Conservation (phyloP, 768 basidiomycete genomes). For the Gyrodon lividus region DNA sequence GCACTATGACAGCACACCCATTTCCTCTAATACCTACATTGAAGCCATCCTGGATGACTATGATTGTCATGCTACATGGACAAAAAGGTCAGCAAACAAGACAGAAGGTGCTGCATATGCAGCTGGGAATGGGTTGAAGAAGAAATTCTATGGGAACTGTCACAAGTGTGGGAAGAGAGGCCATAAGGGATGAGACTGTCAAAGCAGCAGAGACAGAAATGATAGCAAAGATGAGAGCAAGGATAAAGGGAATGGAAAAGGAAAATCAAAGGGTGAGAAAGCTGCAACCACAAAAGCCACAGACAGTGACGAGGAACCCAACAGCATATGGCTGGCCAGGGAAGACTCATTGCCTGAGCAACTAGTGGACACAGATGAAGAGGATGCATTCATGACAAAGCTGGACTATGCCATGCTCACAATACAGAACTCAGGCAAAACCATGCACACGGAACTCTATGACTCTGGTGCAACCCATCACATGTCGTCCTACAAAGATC, state of each 20-base stretch:
- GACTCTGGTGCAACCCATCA: too few species aligned
- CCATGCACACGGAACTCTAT: too few species aligned
- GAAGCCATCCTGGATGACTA: too few species aligned
- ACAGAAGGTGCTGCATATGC: neutral
- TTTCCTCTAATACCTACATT: too few species aligned
- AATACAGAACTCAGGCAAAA: too few species aligned
- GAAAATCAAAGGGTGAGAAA: neutral
- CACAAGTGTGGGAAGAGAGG: too few species aligned
- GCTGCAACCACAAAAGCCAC: neutral
- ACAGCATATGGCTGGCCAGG: neutral
- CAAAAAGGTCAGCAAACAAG: too few species aligned
- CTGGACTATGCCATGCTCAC: neutral
- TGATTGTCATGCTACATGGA: too few species aligned
- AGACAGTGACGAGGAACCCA: neutral
- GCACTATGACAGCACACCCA: constrained; percentile 29
- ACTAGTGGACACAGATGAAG: neutral
- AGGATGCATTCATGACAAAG: neutral
- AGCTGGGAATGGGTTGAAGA: neutral
- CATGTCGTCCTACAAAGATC: too few species aligned
- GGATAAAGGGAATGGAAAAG: neutral
- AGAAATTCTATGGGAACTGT: too few species aligned
- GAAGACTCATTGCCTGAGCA: neutral
- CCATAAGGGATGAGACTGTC: too few species aligned
- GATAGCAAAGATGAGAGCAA: neutral
- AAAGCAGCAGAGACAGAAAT: too few species aligned